A percentile compares a stretch with the other conserved stretches of the same genome.
Evolutionary conservation across 768 basidiomycete species (phyloP).

Genomic region (Psilocybe cyanescens): DNA sequence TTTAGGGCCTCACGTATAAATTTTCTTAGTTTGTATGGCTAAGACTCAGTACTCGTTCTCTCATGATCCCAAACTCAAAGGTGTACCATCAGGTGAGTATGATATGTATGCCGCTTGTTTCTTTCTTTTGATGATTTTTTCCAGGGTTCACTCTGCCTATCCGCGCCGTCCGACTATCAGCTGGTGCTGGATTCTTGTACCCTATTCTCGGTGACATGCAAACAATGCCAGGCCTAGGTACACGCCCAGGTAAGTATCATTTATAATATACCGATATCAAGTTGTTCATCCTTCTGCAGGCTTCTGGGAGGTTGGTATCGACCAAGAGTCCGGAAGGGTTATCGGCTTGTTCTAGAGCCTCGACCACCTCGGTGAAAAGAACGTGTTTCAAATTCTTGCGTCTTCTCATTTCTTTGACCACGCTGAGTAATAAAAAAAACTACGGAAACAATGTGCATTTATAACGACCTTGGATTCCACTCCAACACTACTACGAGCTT

Average conservation of each 20-base stretch:
- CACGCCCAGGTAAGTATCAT: conserved; percentile 72
- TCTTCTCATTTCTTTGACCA: not conserved
- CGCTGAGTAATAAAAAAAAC: not conserved
- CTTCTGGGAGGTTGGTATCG: conserved; percentile 90
- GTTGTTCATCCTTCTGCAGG: conserved; percentile 41
- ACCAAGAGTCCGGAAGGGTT: conserved; percentile 78
- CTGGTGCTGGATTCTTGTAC: conserved; percentile 95
- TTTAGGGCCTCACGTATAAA: conserved; percentile 11
- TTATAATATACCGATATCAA: conserved; percentile 10
- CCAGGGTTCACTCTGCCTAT: conserved; percentile 92
- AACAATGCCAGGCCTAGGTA: conserved; percentile 96
- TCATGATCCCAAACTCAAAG: conserved; percentile 90
- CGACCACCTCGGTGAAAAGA: not conserved
- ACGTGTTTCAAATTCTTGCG: not conserved
- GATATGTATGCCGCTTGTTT: not conserved
- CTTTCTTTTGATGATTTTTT: not conserved
- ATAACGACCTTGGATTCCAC: conserved; percentile 7
- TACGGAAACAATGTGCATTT: not conserved
- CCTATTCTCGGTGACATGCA: conserved; percentile 97
- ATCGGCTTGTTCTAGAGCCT: conserved; percentile 78
- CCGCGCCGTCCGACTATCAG: conserved; percentile 83
- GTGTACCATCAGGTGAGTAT: conserved; percentile 73
- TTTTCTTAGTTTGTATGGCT: conserved; percentile 83
- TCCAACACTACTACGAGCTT: conserved; percentile 4
- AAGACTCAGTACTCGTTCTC: conserved; percentile 99